Base-by-base conservation (phyloP, 2,329 filamentous ascomycete genomes). In the Emergomyces pasteurianus region DNA sequence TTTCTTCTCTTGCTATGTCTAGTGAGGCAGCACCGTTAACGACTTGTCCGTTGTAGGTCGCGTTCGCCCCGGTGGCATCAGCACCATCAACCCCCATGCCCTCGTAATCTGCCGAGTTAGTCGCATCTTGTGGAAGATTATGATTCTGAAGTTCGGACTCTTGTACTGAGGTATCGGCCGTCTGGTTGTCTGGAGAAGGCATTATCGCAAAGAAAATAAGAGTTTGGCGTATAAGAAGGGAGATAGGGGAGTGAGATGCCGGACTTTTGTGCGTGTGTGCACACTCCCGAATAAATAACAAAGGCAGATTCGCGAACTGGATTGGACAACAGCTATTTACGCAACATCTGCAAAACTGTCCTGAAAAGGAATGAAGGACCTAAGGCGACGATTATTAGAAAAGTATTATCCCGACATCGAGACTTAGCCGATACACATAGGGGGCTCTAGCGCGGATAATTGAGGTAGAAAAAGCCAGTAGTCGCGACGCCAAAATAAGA, bases 1-100 rank as follows among this genome's bases (percentile, higher is more conserved):
- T 74, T 75, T 1, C 74, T 78, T 59, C 76, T 78, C 58, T 75
- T 72, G 21, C 68, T 69, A 2, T 63, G 84, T 18, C 80, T 85
- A 31, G n/a, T 58, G 31, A 16, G 31, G 43, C 43, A 21, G 57
- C 38, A 10, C 43, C 57, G 31, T 58, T 52, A 9, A 58, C 43
- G 9, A 31, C n/a, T 50, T 58, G 57, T n/a, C 47, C 57, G 21
- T 58, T 52, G 14, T 31, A 58, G 2, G 46, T 21, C 57, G 28
- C 31, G 57, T 58, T 42, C 31, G 46, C 18, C n/a, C 26, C 23
- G 16, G 26, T 4, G 23, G 31, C 23, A 18, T 28, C 34, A 14
- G 28, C 34, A n/a, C 14, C 34, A 1, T 40, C 21, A 26, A 23
- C 58, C 34, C 28, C 21, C 42, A 58, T 28, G 31, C 36, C 28